Evolutionary conservation across 345 rosid species (phyloP).

Genomic region (Salix brachista): DNA sequence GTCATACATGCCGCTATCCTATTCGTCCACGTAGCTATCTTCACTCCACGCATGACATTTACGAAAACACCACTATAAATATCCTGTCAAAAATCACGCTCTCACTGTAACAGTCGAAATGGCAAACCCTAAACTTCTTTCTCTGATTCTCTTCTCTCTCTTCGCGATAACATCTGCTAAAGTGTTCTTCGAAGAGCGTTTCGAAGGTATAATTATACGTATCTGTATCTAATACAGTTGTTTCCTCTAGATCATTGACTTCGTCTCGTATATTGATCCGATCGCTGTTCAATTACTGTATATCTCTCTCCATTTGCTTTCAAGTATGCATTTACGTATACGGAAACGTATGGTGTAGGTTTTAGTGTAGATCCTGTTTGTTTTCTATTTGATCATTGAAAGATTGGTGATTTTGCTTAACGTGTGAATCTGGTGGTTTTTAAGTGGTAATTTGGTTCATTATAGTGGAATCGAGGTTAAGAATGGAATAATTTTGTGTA

Average conservation of each 20-base stretch:
- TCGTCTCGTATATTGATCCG: neutral
- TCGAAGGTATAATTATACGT: constrained; percentile 51
- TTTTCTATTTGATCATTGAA: neutral
- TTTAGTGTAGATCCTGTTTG: neutral
- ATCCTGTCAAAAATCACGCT: neutral
- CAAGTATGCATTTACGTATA: neutral
- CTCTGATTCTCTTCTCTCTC: constrained; percentile 29
- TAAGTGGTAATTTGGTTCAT: neutral
- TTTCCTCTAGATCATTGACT: neutral
- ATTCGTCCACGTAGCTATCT: constrained; percentile 2
- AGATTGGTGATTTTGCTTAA: constrained; percentile 2
- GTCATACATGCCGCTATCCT: neutral
- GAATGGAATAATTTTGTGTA: constrained; percentile 1
- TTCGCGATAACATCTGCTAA: constrained; percentile 51
- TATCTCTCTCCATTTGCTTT: neutral
- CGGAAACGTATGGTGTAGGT: neutral
- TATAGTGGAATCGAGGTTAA: neutral
- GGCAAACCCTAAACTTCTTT: constrained; percentile 27
- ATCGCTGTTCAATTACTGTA: neutral
- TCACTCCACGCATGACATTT: neutral
- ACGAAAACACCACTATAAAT: neutral
- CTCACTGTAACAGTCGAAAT: constrained; percentile 7
- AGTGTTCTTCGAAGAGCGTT: constrained; percentile 88
- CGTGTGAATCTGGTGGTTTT: constrained; percentile 12
- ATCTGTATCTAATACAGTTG: neutral